Base-by-base conservation (phyloP, 192 early-diverging fungal species). In the Backusella morwellensis region DNA sequence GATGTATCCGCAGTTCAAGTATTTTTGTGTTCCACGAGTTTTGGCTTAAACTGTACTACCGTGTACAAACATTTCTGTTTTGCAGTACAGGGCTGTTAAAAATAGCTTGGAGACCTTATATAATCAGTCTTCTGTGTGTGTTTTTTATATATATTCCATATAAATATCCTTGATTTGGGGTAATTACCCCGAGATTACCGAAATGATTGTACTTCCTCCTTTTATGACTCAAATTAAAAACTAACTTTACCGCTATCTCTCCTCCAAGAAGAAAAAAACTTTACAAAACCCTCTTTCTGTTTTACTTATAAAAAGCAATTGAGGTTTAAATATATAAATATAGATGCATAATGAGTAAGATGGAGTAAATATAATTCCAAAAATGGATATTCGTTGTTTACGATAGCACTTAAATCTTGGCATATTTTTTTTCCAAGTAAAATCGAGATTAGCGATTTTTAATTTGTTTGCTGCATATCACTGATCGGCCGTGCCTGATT, bases 201-300 rank as follows among this genome's bases (percentile, higher is more conserved):
- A 26, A 21, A 9, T 9, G 21, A 21, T 21, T 56, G 19, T 56
- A 21, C 54, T 21, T 56, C 54, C 54, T 21, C 21, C 21, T 26
- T 56, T 54, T 54, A 19, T 54, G 52, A 54, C 52, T 54, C 52
- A 56, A 56, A 56, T 56, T 56, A 56, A 56, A 56, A 56, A 56
- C 19, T 56, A 56, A 23, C n/a, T 1, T 26, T 56, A 56, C 2
- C 6, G 54, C n/a, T 56, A 3, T 54, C n/a, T 21, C 21, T 21
- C 11, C 7, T 56, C 21, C 8, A 56, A 56, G 17, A n/a, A 21
- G n/a, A 56, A 32, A 21, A 6, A 56, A 21, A 56, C 19, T 7
- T 3, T 21, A 23, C 3, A 44, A 44, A 14, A 44, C 11, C 11
- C 8, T 40, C 38, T 40, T 40, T 40, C 38, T 40, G 38, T 40